Evolutionary conservation across 176 grass and related monocot genomes (phyloP).

Genomic region (Juncus effusus): DNA sequence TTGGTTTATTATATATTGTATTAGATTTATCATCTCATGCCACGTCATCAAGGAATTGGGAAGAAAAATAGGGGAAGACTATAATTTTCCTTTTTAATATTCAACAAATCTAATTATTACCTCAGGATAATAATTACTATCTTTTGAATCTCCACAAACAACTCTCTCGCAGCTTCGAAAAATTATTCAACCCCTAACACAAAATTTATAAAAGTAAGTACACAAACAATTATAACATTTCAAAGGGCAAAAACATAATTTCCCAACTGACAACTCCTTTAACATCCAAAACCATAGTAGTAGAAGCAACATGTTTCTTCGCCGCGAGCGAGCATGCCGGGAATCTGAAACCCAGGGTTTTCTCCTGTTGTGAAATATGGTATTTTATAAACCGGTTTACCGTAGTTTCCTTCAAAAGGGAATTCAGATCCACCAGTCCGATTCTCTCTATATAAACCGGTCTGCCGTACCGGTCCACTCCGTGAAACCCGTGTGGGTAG

Average conservation of each 20-base stretch:
- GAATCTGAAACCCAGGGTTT: conserved; percentile 69
- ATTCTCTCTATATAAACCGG: conserved; percentile 85
- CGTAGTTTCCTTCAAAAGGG: conserved; percentile 52
- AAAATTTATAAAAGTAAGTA: too few relatives aligned
- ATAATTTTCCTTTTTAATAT: too few relatives aligned
- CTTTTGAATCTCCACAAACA: conserved; percentile 89
- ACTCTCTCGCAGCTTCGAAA: conserved; percentile 77
- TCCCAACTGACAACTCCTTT: conserved; percentile 56
- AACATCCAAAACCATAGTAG: conserved; percentile 73
- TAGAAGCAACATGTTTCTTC: conserved; percentile 70
- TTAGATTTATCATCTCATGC: too few relatives aligned
- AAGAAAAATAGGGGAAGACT: too few relatives aligned
- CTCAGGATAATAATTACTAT: conserved; percentile 99
- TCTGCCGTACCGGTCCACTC: conserved; percentile 79
- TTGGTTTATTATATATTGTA: too few relatives aligned
- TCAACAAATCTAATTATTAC: conserved; percentile 32
- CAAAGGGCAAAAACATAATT: conserved; percentile 3
- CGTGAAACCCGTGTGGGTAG: conserved; percentile 93
- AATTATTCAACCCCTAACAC: conserved; percentile 63
- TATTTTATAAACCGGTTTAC: conserved; percentile 78
- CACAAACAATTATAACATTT: conserved; percentile 22
- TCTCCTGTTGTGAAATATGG: conserved; percentile 87
- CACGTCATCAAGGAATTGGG: too few relatives aligned
- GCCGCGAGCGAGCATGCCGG: conserved; percentile 75
- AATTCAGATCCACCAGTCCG: conserved; percentile 54